Evolutionary conservation across 2,329 filamentous ascomycete species (phyloP).

Genomic region (Sordariomycetes sp.): DNA sequence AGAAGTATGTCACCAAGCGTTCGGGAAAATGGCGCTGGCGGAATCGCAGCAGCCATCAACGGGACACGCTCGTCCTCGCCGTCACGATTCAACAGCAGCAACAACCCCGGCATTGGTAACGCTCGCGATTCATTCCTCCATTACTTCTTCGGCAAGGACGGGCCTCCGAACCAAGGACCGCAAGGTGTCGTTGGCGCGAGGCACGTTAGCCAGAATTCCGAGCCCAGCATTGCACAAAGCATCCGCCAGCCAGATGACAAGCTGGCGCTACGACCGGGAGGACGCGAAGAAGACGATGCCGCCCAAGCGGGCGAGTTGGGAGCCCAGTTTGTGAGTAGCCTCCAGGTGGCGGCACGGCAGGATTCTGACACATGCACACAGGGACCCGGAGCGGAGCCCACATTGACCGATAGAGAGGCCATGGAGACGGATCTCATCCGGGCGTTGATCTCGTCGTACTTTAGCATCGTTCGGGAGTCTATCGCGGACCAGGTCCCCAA

Average conservation of each 20-base stretch:
- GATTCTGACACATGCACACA: conserved; percentile 16
- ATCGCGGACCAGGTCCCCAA: conserved; percentile 98
- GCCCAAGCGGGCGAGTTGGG: conserved; percentile 21
- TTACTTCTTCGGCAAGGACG: conserved; percentile 98
- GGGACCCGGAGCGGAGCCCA: conserved; percentile 59
- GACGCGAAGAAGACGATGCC: conserved; percentile 19
- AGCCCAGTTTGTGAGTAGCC: conserved; percentile 43
- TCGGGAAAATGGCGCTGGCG: conserved; percentile 49
- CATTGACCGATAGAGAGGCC: conserved; percentile 86
- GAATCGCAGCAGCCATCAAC: conserved; percentile 54
- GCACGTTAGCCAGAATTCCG: conserved; percentile 66
- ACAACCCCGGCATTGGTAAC: conserved; percentile 40
- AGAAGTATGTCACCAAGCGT: conserved; percentile 78
- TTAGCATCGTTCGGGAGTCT: conserved; percentile 97
- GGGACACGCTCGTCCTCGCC: conserved; percentile 49
- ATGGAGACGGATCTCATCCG: conserved; percentile 97
- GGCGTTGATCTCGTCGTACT: conserved; percentile 93
- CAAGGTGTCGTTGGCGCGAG: conserved; percentile 19
- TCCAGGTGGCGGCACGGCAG: neutral
- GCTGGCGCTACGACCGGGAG: conserved; percentile 34
- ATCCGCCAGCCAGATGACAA: conserved; percentile 59
- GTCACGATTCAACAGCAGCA: conserved; percentile 35
- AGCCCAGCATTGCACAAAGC: conserved; percentile 74
- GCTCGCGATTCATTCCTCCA: conserved; percentile 88
- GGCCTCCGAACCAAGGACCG: conserved; percentile 24